phyloP scores from a whole-genome alignment of 2,329 filamentous ascomycete species.

The Fusarium newnesense region DNA sequence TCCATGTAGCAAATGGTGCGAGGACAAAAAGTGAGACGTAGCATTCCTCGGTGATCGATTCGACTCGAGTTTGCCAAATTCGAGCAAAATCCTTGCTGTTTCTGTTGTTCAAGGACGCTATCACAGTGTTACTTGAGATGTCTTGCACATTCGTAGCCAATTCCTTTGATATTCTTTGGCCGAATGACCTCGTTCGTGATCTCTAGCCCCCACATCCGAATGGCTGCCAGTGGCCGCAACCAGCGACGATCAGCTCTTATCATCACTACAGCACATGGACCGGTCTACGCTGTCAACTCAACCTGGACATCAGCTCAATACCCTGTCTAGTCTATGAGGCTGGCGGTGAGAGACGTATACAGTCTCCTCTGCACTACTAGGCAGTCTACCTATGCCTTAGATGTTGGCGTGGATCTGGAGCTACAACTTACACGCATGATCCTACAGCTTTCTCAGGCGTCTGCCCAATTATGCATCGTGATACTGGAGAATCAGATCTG shows the following conservation, averaged over 20 bases:
- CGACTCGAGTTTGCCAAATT: not conserved
- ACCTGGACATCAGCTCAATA: constrained; percentile 6
- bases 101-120: constrained; percentile 5
- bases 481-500: not conserved
- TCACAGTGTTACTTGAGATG: not conserved
- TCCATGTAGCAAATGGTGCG: not conserved
- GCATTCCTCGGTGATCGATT: not conserved
- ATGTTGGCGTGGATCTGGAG: not conserved
- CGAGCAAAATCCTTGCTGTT: not conserved
- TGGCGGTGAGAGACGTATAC: constrained; percentile 13
- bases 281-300: not conserved
- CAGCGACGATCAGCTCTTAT: constrained; percentile 23
- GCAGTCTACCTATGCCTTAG: not conserved
- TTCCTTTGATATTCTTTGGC: not conserved
- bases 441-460: not conserved
- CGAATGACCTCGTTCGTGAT: constrained; percentile 13
- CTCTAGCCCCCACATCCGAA: constrained; percentile 7
- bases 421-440: constrained; percentile 14
- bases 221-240: not conserved
- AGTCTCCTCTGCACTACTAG: not conserved
- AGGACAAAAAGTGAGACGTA: constrained; percentile 1
- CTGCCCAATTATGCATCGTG: not conserved
- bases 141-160: not conserved
- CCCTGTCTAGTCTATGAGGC: not conserved
- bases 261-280: constrained; percentile 12